phyloP scores from a whole-genome alignment of 2,329 filamentous ascomycete genomes.

The Helotiales sp. region DNA sequence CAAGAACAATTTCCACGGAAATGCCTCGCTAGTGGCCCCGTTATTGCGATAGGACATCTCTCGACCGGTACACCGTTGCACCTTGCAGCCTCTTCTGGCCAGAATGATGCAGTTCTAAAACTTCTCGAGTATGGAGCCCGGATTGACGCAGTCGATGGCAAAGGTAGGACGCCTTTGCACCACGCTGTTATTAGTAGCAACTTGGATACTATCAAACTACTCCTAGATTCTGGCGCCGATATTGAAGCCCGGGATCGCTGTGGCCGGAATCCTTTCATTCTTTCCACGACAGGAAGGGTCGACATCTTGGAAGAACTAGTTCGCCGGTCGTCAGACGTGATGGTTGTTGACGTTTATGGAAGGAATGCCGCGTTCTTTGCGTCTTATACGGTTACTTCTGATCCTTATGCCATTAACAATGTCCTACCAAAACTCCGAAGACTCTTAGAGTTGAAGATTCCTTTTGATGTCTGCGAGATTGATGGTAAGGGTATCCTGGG shows the following conservation, averaged over 20 bases:
- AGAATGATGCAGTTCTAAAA: neutral
- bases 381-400: too few species aligned
- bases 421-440: too few species aligned
- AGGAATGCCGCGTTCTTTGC: neutral
- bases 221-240: neutral
- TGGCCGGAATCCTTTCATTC: neutral
- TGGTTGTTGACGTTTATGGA: neutral
- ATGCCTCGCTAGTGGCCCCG: neutral
- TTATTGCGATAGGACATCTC: neutral
- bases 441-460: neutral
- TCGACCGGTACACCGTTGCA: neutral
- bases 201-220: neutral
- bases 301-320: neutral
- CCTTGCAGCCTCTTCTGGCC: neutral
- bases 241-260: neutral
- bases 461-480: neutral
- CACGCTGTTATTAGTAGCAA: neutral
- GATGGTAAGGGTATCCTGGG: too few species aligned
- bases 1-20: neutral
- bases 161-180: neutral
- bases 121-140: neutral
- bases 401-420: too few species aligned
- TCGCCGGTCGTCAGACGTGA: neutral
- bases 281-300: neutral
- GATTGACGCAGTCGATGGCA: neutral